A percentile compares a stretch with the other conserved stretches of the same genome.
Conservation (phyloP, 495 filamentous ascomycete species). For the Penicillium parvum region DNA sequence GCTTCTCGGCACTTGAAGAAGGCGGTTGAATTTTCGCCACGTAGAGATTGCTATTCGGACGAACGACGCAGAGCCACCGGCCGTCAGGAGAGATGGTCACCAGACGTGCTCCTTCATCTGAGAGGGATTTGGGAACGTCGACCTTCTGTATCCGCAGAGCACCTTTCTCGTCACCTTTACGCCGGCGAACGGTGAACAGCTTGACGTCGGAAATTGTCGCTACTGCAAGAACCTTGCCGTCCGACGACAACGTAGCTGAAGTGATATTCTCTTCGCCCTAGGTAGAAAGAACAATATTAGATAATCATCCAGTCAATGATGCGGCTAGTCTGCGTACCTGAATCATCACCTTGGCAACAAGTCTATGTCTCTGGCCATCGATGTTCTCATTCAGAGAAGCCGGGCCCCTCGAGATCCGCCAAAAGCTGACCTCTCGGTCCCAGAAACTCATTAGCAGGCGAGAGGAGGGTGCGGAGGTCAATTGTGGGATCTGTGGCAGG, state of each 20-base stretch:
- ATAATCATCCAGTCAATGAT: no score
- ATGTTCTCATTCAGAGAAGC: conserved; percentile 39
- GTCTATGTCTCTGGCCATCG: conserved; percentile 46
- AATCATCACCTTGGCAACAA: conserved; percentile 68
- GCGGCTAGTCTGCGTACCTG: conserved; percentile 29
- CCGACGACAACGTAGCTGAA: conserved; percentile 65
- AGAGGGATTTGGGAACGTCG: conserved; percentile 46
- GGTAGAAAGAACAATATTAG: conserved; percentile 11
- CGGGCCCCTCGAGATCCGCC: conserved; percentile 54
- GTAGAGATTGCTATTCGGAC: conserved; percentile 45
- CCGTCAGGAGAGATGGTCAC: conserved; percentile 50
- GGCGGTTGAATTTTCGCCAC: conserved; percentile 41
- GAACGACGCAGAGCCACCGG: conserved; percentile 54
- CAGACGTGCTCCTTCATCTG: conserved; percentile 59
- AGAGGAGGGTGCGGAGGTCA: conserved; percentile 64
- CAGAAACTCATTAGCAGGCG: conserved; percentile 87
- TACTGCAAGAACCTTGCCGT: conserved; percentile 72
- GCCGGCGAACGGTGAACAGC: conserved; percentile 56
- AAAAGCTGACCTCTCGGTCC: conserved; percentile 83
- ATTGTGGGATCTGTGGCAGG: conserved; percentile 69
- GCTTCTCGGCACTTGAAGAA: conserved; percentile 31
- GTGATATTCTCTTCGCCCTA: conserved; percentile 84
- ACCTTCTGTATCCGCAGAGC: conserved; percentile 66
- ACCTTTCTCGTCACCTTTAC: conserved; percentile 44
- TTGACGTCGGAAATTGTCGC: conserved; percentile 75